phyloP scores from a whole-genome alignment of 148 eudicot genomes.

The Nyssa sinensis region DNA sequence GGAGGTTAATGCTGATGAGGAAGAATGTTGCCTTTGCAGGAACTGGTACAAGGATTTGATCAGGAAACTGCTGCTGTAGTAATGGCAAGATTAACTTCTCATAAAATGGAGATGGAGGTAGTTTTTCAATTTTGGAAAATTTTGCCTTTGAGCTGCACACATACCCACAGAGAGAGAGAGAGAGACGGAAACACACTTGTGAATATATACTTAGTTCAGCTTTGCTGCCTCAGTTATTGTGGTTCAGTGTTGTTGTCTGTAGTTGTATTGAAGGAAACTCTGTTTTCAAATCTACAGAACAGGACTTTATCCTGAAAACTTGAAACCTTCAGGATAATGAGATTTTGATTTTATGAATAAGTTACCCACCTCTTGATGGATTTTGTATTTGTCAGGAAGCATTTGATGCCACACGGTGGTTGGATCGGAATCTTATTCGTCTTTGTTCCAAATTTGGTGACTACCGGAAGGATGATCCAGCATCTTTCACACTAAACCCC shows the following conservation, averaged over 20 bases:
- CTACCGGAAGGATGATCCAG: conserved; percentile 87
- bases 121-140: conserved; percentile 1
- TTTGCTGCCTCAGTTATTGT: not conserved
- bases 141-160: not conserved
- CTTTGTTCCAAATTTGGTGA: conserved; percentile 92
- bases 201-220: not conserved
- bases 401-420: conserved; percentile 96
- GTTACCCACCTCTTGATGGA: not conserved
- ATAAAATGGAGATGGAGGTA: conserved; percentile 99
- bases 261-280: not conserved
- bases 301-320: not conserved
- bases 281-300: not conserved
- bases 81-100: conserved; percentile 82
- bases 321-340: not conserved
- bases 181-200: not conserved
- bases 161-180: not conserved
- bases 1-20: conserved; percentile 15
- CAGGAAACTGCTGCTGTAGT: conserved; percentile 98
- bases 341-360: not conserved
- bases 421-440: conserved; percentile 88
- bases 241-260: not conserved
- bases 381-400: conserved; percentile 59
- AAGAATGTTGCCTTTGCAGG: conserved; percentile 42
- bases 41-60: conserved; percentile 92
- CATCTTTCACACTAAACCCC: conserved; percentile 88